These are phyloP conservation scores for Ascochyta rabiei DNA, from an alignment of 2,329 filamentous ascomycete genomes.

Conservation along the genomic window DNA sequence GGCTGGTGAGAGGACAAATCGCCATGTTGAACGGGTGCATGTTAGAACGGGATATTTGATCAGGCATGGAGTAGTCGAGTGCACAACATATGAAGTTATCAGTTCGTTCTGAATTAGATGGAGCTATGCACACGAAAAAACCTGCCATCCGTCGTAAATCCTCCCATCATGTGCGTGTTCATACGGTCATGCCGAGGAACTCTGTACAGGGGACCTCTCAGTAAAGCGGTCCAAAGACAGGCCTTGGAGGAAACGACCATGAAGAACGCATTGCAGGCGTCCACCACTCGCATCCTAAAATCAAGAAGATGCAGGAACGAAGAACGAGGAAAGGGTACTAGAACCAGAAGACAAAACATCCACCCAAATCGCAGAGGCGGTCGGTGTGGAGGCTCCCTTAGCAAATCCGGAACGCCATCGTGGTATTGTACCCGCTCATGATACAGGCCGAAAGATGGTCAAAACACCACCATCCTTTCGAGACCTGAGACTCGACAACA, in stretches of 20 bases:
- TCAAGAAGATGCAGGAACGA: constrained; percentile 22
- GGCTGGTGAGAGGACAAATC: not conserved
- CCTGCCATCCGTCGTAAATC: constrained; percentile 29
- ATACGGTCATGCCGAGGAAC: constrained; percentile 38
- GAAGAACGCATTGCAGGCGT: constrained; percentile 6
- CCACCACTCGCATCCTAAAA: constrained; percentile 15
- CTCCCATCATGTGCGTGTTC: constrained; percentile 23
- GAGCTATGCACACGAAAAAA: constrained; percentile 40
- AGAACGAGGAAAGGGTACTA: constrained; percentile 15
- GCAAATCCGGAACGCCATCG: constrained; percentile 37
- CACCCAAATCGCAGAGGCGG: constrained; percentile 29
- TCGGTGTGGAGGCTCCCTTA: constrained; percentile 23
- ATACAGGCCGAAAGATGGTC: constrained; percentile 23
- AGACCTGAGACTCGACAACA: constrained; percentile 28
- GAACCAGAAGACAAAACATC: constrained; percentile 21
- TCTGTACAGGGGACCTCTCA: constrained; percentile 16
- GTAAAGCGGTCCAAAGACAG: not conserved
- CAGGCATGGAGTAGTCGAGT: not conserved
- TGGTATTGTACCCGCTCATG: constrained; percentile 26
- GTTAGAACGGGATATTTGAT: not conserved
- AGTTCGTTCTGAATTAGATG: constrained; percentile 37
- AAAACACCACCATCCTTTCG: constrained; percentile 23
- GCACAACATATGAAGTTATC: constrained; percentile 21
- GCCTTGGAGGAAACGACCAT: constrained; percentile 15
- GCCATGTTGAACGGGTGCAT: not conserved